phyloP scores from a whole-genome alignment of 345 rosid genomes.

The Ceriops tagal region DNA sequence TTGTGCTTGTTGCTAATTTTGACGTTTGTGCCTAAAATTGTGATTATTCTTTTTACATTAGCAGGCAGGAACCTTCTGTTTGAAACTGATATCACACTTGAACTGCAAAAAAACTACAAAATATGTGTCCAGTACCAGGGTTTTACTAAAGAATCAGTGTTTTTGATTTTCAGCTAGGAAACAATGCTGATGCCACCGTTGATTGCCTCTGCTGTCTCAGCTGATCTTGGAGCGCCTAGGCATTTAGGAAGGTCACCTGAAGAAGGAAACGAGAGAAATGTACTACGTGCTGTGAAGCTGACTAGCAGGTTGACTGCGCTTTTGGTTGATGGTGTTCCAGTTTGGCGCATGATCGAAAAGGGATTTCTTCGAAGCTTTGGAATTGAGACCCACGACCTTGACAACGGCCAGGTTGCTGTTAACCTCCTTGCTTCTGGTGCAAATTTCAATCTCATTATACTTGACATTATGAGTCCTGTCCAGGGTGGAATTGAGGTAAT shows the following conservation, averaged over 20 bases:
- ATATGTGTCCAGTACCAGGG: no score
- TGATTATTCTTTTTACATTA: no score
- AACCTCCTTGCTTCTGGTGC: slow-evolving; percentile 1
- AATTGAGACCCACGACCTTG: neutral
- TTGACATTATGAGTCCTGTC: slow-evolving; percentile 7
- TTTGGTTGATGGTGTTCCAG: slow-evolving; percentile 12
- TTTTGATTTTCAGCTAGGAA: no score
- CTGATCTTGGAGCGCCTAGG: no score
- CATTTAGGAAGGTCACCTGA: neutral
- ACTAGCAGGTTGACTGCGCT: slow-evolving; percentile 20
- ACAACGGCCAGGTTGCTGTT: slow-evolving; percentile 3
- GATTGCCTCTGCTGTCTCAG: no score
- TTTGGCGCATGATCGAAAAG: neutral
- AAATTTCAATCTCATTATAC: slow-evolving; percentile 14
- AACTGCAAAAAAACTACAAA: no score
- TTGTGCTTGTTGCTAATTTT: no score
- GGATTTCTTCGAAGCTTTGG: slow-evolving; percentile 13
- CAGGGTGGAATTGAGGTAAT: slow-evolving; percentile 20
- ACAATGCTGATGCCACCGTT: no score
- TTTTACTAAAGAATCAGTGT: no score
- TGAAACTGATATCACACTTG: no score
- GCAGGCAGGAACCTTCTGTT: no score
- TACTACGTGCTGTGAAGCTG: neutral
- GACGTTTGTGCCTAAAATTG: no score
- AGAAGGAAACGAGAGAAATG: neutral